A percentile compares a stretch with the other conserved stretches of the same genome.
phyloP scores from a whole-genome alignment of 2,329 filamentous ascomycete genomes.

The Cladophialophora carrionii region DNA sequence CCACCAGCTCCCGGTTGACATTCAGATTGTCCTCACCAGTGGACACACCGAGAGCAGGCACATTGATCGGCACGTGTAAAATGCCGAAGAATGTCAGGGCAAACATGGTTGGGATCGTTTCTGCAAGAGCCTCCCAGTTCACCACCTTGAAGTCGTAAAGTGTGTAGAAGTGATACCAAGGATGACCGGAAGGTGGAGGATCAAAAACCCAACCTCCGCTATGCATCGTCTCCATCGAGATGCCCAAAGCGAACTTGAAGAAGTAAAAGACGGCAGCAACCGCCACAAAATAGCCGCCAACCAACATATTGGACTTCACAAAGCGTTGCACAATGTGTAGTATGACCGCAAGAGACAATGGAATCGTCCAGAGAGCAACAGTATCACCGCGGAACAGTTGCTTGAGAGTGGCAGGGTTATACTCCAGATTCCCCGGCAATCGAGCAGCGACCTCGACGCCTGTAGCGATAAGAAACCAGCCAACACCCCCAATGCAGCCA shows the following conservation, averaged over 20 bases:
- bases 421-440: slow-evolving; percentile 80
- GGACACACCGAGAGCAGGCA: slow-evolving; percentile 87
- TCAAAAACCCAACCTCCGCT: slow-evolving; percentile 87
- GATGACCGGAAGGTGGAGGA: slow-evolving; percentile 78
- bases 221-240: slow-evolving; percentile 70
- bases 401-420: slow-evolving; percentile 74
- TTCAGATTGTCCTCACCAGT: slow-evolving; percentile 90
- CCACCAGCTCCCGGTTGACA: slow-evolving; percentile 85
- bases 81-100: slow-evolving; percentile 97
- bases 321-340: slow-evolving; percentile 77
- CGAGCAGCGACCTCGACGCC: slow-evolving; percentile 92
- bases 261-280: slow-evolving; percentile 65
- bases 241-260: slow-evolving; percentile 56
- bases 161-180: slow-evolving; percentile 98
- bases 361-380: slow-evolving; percentile 78
- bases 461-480: slow-evolving; percentile 89
- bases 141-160: slow-evolving; percentile 84
- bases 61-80: slow-evolving; percentile 96
- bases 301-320: slow-evolving; percentile 78
- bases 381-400: slow-evolving; percentile 75
- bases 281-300: slow-evolving; percentile 84
- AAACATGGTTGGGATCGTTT: slow-evolving; percentile 91
- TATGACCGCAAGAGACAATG: slow-evolving; percentile 73
- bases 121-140: slow-evolving; percentile 78
- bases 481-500: slow-evolving; percentile 95